phyloP scores from a whole-genome alignment of 768 basidiomycete species.

The Termitomyces sp. region DNA sequence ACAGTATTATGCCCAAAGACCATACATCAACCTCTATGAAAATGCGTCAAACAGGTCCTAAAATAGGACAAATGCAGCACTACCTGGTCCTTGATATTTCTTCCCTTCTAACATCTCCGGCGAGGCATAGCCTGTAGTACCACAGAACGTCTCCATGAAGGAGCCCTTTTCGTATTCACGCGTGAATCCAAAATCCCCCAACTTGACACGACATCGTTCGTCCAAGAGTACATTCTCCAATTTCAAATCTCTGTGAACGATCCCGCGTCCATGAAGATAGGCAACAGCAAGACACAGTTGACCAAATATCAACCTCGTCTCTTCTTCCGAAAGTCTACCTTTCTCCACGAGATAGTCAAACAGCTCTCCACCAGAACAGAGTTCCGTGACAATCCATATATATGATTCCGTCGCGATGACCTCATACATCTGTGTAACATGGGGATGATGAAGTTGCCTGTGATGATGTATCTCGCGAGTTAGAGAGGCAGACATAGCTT shows the following conservation, averaged over 20 bases:
- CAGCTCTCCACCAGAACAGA: constrained; percentile 95
- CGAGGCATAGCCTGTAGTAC: constrained; percentile 90
- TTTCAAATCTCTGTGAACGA: constrained; percentile 96
- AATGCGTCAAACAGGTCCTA: constrained; percentile 12
- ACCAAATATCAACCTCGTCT: constrained; percentile 89
- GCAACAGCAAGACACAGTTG: constrained; percentile 92
- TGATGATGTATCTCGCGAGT: constrained; percentile 99
- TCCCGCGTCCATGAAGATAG: constrained; percentile 87
- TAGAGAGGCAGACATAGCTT: constrained; percentile 84
- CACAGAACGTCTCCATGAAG: constrained; percentile 91
- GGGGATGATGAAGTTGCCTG: constrained; percentile 92
- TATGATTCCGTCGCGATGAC: constrained; percentile 94
- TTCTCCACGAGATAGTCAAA: constrained; percentile 99
- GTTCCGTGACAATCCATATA: constrained; percentile 97
- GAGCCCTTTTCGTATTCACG: constrained; percentile 79
- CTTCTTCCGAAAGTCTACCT: constrained; percentile 80
- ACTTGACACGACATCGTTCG: constrained; percentile 86
- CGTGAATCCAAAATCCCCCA: constrained; percentile 95
- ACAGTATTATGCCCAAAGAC: constrained; percentile 92
- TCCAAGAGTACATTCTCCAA: constrained; percentile 93
- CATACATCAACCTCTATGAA: constrained; percentile 87
- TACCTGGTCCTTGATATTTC: constrained; percentile 89
- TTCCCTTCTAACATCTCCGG: constrained; percentile 89
- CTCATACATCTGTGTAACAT: constrained; percentile 95
- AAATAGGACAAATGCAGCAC: constrained; percentile 21